A percentile compares a stretch with the other conserved stretches of the same genome.
phyloP scores from a whole-genome alignment of 163 green algal genomes.

The Scenedesmus sp. region DNA sequence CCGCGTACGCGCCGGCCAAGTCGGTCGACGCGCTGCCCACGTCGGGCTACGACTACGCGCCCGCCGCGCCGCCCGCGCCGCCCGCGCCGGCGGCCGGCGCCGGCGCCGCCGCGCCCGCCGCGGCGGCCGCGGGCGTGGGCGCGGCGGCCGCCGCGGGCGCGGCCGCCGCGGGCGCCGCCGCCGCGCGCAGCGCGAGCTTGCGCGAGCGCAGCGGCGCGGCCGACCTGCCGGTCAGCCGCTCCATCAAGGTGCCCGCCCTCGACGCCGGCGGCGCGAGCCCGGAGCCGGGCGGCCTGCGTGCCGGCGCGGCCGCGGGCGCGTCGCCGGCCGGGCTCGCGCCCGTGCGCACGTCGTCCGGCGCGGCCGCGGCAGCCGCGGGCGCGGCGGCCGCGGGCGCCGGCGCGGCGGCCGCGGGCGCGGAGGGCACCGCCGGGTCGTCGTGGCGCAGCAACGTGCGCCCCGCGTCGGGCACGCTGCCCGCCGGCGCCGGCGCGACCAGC shows the following conservation, averaged over 20 bases:
- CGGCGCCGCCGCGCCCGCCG: background rate
- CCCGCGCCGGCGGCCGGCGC: background rate
- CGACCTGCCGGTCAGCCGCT: constrained; percentile 29
- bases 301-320: too few species aligned
- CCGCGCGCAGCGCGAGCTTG: background rate
- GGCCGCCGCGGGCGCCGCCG: background rate
- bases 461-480: constrained; percentile 9
- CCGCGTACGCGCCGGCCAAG: background rate
- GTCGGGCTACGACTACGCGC: background rate
- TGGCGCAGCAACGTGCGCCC: constrained; percentile 36
- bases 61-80: background rate
- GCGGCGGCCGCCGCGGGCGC: background rate
- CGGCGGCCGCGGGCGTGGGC: background rate
- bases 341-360: background rate
- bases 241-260: background rate
- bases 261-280: too few species aligned
- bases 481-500: constrained; percentile 2
- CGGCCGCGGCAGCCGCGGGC: background rate
- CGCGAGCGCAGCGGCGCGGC: background rate
- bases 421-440: background rate
- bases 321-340: background rate
- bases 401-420: background rate
- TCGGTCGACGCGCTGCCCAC: background rate
- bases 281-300: background rate
- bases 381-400: background rate